These are phyloP conservation scores for Catharanthus roseus DNA, from an alignment of 257 asterid genomes.

Conservation along the genomic window DNA sequence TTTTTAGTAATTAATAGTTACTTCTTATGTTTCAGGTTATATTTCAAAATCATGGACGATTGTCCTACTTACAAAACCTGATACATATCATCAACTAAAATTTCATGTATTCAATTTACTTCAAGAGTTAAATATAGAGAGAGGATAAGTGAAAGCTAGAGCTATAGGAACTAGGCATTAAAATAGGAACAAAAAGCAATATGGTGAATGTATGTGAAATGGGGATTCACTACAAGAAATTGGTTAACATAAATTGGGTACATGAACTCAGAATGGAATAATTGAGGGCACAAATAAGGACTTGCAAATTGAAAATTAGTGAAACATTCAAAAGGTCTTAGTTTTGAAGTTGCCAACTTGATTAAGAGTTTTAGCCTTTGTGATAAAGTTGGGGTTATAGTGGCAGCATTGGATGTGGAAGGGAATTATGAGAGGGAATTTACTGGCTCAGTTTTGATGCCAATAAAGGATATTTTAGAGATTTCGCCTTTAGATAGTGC, in stretches of 20 bases:
- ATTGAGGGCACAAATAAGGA: slow-evolving; percentile 7
- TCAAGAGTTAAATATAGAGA: too few species aligned
- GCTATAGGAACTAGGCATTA: slow-evolving; percentile 1
- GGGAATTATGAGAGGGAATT: slow-evolving; percentile 37
- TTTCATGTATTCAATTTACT: too few species aligned
- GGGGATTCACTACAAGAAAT: slow-evolving; percentile 17
- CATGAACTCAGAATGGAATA: slow-evolving; percentile 9
- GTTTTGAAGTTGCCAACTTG: background rate
- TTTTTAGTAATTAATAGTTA: too few species aligned
- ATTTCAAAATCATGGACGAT: too few species aligned
- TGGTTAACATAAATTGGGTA: too few species aligned
- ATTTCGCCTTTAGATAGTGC: slow-evolving; percentile 15
- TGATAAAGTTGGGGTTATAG: too few species aligned
- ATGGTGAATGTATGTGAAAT: slow-evolving; percentile 11
- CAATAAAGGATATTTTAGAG: too few species aligned
- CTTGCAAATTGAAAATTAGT: background rate
- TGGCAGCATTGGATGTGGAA: too few species aligned
- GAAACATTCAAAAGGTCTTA: background rate
- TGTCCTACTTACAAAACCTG: too few species aligned
- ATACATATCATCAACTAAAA: too few species aligned
- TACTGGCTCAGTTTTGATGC: slow-evolving; percentile 51
- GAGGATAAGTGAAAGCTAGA: background rate
- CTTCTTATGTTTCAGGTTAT: too few species aligned
- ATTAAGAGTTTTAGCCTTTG: too few species aligned
- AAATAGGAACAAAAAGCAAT: background rate